Conservation (phyloP, 2,329 filamentous ascomycete species). For the Tetracladium maxilliforme region DNA sequence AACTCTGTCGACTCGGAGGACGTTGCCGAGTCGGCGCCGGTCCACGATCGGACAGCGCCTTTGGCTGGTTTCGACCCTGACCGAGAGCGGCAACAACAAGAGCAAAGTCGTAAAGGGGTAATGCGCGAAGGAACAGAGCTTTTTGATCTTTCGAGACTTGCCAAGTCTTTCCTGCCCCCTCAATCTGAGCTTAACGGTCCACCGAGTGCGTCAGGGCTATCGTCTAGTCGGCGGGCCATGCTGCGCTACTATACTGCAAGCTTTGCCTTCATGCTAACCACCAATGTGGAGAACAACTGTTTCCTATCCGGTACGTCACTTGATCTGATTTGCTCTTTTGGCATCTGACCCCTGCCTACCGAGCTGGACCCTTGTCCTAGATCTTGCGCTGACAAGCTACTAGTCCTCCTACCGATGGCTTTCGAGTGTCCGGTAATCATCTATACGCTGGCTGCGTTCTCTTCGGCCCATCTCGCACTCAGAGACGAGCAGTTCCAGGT, state of each 20-base stretch:
- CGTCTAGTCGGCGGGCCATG: too few relatives aligned
- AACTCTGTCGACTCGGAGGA: background rate
- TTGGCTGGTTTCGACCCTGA: too few relatives aligned
- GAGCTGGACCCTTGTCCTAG: conserved; percentile 1
- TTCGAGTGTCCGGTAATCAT: conserved; percentile 3
- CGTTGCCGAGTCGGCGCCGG: background rate
- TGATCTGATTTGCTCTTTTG: too few relatives aligned
- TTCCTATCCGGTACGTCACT: conserved; percentile 4
- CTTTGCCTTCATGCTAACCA: conserved; percentile 3
- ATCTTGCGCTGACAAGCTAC: background rate
- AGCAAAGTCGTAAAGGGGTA: background rate
- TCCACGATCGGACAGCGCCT: background rate
- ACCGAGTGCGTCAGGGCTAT: conserved; percentile 1
- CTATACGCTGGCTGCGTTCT: conserved; percentile 3
- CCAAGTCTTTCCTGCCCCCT: conserved; percentile 1
- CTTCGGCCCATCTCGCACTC: conserved; percentile 4
- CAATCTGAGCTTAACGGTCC: conserved; percentile 1
- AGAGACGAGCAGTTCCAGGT: conserved; percentile 1
- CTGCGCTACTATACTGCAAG: conserved; percentile 4
- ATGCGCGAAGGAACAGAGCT: background rate
- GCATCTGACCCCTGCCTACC: background rate
- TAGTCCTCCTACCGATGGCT: conserved; percentile 5
- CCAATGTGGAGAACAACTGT: conserved; percentile 3
- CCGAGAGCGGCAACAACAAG: background rate
- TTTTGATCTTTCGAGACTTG: background rate